Evolutionary conservation across 306 rosid genomes (phyloP), one percentile per base, ranked within the genome.

Genomic region (Prunus salicina): DNA sequence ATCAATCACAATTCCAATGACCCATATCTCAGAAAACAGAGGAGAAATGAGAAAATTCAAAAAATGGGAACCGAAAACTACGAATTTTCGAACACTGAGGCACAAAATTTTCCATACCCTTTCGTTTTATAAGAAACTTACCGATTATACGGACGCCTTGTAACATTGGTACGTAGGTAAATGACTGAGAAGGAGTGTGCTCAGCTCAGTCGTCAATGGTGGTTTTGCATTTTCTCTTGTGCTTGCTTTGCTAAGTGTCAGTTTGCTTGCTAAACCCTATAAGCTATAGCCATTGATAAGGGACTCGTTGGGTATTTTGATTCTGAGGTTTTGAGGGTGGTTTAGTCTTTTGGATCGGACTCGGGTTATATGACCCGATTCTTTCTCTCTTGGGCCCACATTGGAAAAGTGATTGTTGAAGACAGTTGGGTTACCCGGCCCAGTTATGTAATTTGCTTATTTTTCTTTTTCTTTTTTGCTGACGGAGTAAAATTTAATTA

Each of bases 111-210:
- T 49, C 53, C 53, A 14, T 49, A 12, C 6, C 53, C 53, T 32
- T 53, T 38, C 5, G 71, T 24, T 30, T 1, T 22, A 1, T 0
- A 11, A 78, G 55, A 64, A 38, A 71, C 81, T 74, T 45, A 91
- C 96, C 91, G 69, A 84, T 6, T 65, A 87, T 87, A 76, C 81
- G 81, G 47, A 76, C 76, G 51, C 83, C 71, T 71, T 89, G 94
- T 57, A 88, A 82, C 96, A 93, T 91, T 71, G 89, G 58, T 74
- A 6, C n/a, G 69, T 15, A 0, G 24, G 22, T 63, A 22, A 30
- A 19, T 38, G 46, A 0, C 10, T 3, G 46, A 19, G 55, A 7
- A 51, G 24, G 72, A 75, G 20, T 15, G 66, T 12, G 60, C 24
- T 19, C 69, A 69, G 51, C 66, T 76, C 82, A 78, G 55, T n/a